phyloP scores from a whole-genome alignment of 169 alveolate genomes.

The Plasmodium blacklocki region DNA sequence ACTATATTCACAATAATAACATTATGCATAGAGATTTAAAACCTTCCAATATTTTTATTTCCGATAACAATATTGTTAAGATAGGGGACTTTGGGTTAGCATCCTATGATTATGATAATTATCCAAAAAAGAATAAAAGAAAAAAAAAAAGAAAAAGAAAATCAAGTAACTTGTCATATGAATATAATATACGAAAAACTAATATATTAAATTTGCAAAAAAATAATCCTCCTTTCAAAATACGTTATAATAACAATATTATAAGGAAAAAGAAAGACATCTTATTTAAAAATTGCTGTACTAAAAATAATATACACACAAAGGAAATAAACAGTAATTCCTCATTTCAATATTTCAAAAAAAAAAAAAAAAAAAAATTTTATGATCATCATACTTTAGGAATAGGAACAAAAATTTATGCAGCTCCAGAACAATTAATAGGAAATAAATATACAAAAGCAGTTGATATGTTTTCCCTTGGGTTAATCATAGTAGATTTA shows the following conservation, averaged over 20 bases:
- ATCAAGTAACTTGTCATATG: background rate
- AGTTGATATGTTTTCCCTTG: constrained; percentile 82
- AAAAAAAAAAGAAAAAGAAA: background rate
- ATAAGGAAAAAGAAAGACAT: background rate
- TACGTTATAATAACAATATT: background rate
- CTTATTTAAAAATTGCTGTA: no score
- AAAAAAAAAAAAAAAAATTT: background rate
- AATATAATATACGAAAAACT: background rate
- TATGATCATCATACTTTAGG: constrained; percentile 74
- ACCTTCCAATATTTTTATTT: constrained; percentile 56
- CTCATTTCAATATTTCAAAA: background rate
- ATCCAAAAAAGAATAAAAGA: background rate
- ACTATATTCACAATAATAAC: constrained; percentile 46
- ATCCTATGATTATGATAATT: constrained; percentile 14
- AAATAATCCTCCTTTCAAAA: background rate
- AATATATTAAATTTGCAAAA: background rate
- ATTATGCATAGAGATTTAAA: constrained; percentile 67
- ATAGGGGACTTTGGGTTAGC: constrained; percentile 72
- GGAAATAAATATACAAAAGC: constrained; percentile 74
- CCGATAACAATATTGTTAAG: constrained; percentile 37
- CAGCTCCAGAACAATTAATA: constrained; percentile 82
- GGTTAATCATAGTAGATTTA: constrained; percentile 76
- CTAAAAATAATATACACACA: no score
- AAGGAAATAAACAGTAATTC: background rate
- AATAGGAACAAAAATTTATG: constrained; percentile 79